Percentiles rank a stretch among this genome's conserved stretches.
These are phyloP conservation scores for Primulina eburnea DNA, from an alignment of 257 asterid species.

Conservation along the genomic window DNA sequence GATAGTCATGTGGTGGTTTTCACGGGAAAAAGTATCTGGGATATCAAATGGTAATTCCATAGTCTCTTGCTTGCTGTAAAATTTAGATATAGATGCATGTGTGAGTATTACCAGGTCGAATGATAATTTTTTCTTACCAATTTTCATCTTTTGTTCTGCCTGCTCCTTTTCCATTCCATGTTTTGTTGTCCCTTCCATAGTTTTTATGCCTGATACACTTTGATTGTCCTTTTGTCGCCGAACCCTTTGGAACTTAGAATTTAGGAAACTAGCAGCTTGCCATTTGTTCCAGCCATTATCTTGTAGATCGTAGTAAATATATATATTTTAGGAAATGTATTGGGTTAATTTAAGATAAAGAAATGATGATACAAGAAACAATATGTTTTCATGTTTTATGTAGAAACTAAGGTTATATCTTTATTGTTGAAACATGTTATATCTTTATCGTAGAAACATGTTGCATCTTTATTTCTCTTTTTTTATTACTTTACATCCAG, in stretches of 20 bases:
- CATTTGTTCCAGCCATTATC: not conserved
- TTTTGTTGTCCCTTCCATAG: not conserved
- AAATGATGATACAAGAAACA: constrained; percentile 4
- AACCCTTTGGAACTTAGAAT: not conserved
- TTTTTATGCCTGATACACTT: not conserved
- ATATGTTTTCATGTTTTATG: not conserved
- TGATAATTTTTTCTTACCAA: not conserved
- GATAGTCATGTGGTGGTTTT: not conserved
- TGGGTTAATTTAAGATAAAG: constrained; percentile 5
- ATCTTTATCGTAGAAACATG: not conserved
- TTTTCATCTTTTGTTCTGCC: not conserved
- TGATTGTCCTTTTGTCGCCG: not conserved
- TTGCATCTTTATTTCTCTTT: constrained; percentile 13
- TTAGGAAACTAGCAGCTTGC: not conserved
- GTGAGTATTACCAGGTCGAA: not conserved
- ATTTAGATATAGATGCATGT: too few relatives aligned
- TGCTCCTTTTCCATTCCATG: not conserved
- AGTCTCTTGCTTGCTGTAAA: not conserved
- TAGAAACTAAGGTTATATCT: not conserved
- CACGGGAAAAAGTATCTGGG: not conserved
- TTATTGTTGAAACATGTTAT: too few relatives aligned
- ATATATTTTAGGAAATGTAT: constrained; percentile 2
- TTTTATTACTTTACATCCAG: not conserved
- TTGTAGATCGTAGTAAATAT: not conserved
- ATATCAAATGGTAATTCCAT: not conserved